Conservation (phyloP, 2,329 filamentous ascomycete species). For the Ophiostoma sp. region DNA sequence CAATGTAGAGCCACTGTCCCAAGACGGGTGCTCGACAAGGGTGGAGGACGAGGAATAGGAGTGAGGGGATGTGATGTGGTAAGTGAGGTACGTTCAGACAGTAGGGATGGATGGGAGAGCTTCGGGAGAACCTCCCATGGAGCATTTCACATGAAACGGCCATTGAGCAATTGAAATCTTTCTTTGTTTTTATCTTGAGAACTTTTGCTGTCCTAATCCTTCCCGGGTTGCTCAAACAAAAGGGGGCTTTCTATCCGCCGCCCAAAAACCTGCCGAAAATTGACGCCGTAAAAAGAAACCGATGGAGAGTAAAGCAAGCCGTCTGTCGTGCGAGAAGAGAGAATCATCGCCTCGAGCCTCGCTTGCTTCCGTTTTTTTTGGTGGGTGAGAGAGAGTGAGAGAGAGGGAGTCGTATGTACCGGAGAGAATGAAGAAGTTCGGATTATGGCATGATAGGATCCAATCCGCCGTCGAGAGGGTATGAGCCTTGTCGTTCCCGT, state of each 20-base stretch:
- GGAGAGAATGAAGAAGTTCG: slow-evolving; percentile 18
- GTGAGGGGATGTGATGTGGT: background rate
- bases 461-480: background rate
- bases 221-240: slow-evolving; percentile 23
- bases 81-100: background rate
- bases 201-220: slow-evolving; percentile 30
- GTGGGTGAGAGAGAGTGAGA: background rate
- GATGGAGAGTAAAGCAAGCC: slow-evolving; percentile 14
- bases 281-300: slow-evolving; percentile 25
- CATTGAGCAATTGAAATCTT: slow-evolving; percentile 50
- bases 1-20: background rate
- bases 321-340: slow-evolving; percentile 9
- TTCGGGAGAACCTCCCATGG: slow-evolving; percentile 74
- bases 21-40: background rate
- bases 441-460: background rate
- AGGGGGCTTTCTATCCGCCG: slow-evolving; percentile 22
- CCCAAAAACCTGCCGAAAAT: slow-evolving; percentile 24
- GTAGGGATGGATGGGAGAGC: slow-evolving; percentile 33
- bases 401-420: slow-evolving; percentile 17
- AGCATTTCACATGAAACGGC: slow-evolving; percentile 73
- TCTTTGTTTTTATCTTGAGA: slow-evolving; percentile 33
- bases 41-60: background rate
- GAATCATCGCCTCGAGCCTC: slow-evolving; percentile 7
- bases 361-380: slow-evolving; percentile 17
- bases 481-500: background rate